Evolutionary conservation across 176 grass and related monocot genomes (phyloP), one percentile per base, ranked within the genome.

Genomic region (Triticum urartu): DNA sequence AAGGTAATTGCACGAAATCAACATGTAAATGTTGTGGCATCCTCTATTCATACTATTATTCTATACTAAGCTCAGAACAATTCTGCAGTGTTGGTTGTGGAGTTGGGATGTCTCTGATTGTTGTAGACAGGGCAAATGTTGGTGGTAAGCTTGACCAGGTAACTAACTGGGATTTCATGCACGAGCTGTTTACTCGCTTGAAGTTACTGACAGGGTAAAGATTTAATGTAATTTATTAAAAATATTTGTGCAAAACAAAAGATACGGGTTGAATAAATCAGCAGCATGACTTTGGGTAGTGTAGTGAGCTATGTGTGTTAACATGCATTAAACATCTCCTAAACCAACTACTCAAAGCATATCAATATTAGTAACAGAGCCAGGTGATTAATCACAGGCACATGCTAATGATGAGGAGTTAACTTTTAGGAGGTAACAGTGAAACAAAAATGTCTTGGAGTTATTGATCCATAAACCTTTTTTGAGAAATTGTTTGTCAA

Each of bases 61-160:
- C 34, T 24, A 22, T 69, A 85, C 59, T 90, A 84, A 90, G 14
- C 81, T 87, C 22, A 33, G 15, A 34, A 87, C 20, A 73, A 62
- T 77, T 87, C 18, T 91, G 45, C 88, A 96, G 97, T 83, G 97
- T 94, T n/a, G 97, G 94, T 48, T 99, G 97, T 83, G 97, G 94
- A 81, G 81, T 28, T 12, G 94, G 92, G 34, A 72, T 93, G 75
- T 96, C 97, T 80, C 72, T 94, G 67, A 93, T 99, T 77, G 68
- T 99, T 67, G 90, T 99, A 64, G 97, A 94, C 72, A 96, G 89
- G 88, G 36, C 80, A 81, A 94, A 93, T 89, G 87, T 15, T 81
- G 84, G 90, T 73, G 94, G 94, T 80, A 85, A 34, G 80, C 83
- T 99, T 80, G 90, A 96, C 73, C 65, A 96, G 97, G 97, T 96